Evolutionary conservation across 2,329 filamentous ascomycete genomes (phyloP).

Genomic region (Cladorrhinum sp.): DNA sequence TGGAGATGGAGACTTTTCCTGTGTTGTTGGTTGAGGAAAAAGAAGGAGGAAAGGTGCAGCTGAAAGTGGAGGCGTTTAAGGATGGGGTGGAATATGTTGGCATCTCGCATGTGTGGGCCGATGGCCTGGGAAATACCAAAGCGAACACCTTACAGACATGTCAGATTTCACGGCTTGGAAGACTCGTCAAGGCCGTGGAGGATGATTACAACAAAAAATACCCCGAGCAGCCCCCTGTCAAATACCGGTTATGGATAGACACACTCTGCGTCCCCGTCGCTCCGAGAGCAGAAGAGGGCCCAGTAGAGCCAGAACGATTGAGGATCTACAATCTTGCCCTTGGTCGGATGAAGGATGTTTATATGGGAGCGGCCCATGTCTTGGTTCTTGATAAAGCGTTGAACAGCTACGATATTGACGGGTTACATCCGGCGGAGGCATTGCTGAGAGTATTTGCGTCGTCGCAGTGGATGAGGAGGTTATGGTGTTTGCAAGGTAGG

Average conservation of each 20-base stretch:
- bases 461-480: conserved; percentile 10
- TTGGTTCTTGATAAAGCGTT: conserved; percentile 5
- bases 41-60: not conserved
- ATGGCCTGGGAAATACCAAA: conserved; percentile 10
- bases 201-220: not conserved
- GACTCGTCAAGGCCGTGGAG: conserved; percentile 1
- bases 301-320: conserved; percentile 1
- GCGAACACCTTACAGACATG: conserved; percentile 10
- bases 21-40: conserved; percentile 4
- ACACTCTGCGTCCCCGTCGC: conserved; percentile 10
- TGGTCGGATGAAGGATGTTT: conserved; percentile 8
- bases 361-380: conserved; percentile 5
- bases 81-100: conserved; percentile 7
- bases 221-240: not conserved
- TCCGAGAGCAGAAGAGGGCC: not conserved
- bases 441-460: conserved; percentile 10
- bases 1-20: not conserved
- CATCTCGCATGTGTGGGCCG: conserved; percentile 12
- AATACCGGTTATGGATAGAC: conserved; percentile 11
- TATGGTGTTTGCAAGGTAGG: conserved; percentile 10
- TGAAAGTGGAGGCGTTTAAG: not conserved
- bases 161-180: conserved; percentile 2
- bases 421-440: not conserved
- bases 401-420: not conserved
- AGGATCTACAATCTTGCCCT: conserved; percentile 2